Evolutionary conservation across 164 flowering plant species (phyloP), one percentile per base, ranked within the genome.

Genomic region (Stephania cephalantha): DNA sequence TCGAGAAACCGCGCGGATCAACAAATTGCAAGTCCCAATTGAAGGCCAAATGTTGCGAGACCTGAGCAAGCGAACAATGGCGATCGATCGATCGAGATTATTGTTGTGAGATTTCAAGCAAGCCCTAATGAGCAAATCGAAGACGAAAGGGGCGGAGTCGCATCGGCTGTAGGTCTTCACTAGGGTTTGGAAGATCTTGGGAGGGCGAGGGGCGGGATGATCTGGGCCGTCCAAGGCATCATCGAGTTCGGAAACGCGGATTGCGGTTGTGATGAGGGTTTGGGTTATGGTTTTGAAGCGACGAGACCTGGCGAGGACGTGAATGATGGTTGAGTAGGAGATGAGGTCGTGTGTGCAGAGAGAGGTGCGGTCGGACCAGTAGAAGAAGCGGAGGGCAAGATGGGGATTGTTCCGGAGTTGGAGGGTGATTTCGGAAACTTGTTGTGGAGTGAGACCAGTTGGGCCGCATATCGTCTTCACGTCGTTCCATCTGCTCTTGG

Each of bases 71-170:
- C 86, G 81, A 50, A 82, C 88, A 65, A 90, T 82, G 30, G 83
- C 78, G 13, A 90, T 17, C 20, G 91, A 75, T 25, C 75, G 76
- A 68, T 91, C 94, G 22, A 86, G 75, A 79, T 80, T 87, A 79
- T 80, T 87, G 45, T 82, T 86, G 69, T 35, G 42, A 35, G 85
- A 70, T 7, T 86, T 84, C 63, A 91, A 73, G 73, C 88, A 89
- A 45, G 88, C 83, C 53, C 73, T 78, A 20, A 91, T 83, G 72
- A 92, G 79, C 83, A 92, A 80, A 83, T 93, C 98, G 75, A 94
- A 95, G 81, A 95, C 97, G 71, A 95, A 87, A 0, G 98, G 97
- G 1, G 97, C 90, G 3, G 98, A 95, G 50, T 85, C 91, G 75
- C 95, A 90, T 8, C 76, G 63, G 20, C 87, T 77, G 65, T 92